A percentile compares a stretch with the other conserved stretches of the same genome.
Conservation (phyloP, 306 rosid genomes). For the Lablab purpureus region DNA sequence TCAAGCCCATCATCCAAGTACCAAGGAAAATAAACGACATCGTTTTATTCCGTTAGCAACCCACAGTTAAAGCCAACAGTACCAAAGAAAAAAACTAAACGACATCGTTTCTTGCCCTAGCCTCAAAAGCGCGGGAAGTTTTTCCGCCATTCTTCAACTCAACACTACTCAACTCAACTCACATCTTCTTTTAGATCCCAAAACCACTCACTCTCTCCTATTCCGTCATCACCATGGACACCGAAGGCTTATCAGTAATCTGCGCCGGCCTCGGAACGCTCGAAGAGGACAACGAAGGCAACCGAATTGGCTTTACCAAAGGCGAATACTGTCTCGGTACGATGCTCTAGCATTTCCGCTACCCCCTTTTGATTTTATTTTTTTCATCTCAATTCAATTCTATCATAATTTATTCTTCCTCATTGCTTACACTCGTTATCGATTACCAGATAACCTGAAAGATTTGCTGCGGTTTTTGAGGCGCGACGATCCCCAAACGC, state of each 20-base stretch:
- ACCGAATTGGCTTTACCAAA: slow-evolving; percentile 68
- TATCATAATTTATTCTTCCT: background rate
- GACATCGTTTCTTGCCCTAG: background rate
- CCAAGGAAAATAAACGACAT: no score
- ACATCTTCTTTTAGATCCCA: slow-evolving; percentile 26
- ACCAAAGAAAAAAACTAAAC: background rate
- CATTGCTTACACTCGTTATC: background rate
- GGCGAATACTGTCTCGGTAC: slow-evolving; percentile 81
- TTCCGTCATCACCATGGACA: slow-evolving; percentile 55
- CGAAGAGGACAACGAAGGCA: slow-evolving; percentile 67
- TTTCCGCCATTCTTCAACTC: slow-evolving; percentile 31
- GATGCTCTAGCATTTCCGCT: slow-evolving; percentile 5
- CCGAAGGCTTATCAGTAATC: slow-evolving; percentile 78
- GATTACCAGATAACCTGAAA: slow-evolving; percentile 78
- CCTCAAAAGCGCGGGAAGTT: slow-evolving; percentile 47
- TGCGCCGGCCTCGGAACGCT: slow-evolving; percentile 75
- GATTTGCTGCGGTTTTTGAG: slow-evolving; percentile 92
- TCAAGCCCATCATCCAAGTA: background rate
- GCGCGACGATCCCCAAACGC: slow-evolving; percentile 87
- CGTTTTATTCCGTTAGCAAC: no score
- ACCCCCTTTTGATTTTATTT: background rate
- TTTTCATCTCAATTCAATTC: background rate
- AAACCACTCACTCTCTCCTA: slow-evolving; percentile 8
- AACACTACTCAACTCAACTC: slow-evolving; percentile 19
- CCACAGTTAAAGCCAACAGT: background rate